Conservation (phyloP, 2,329 filamentous ascomycete genomes). For the Fusarium cicatricum region DNA sequence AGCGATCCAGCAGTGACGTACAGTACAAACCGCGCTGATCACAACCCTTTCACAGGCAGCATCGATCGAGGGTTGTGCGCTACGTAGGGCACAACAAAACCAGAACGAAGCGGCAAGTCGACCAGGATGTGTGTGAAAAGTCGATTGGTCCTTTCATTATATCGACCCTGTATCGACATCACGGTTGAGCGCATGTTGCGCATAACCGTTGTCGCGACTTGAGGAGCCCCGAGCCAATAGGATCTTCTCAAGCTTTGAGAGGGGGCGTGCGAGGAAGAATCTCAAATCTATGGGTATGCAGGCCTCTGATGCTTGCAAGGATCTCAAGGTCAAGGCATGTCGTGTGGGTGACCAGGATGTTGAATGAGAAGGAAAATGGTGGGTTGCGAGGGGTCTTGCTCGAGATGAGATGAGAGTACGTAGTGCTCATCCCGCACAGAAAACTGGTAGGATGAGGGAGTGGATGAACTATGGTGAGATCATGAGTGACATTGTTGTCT, state of each 20-base stretch:
- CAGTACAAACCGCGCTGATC: conserved; percentile 21
- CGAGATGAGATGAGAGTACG: conserved; percentile 33
- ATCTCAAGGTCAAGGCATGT: conserved; percentile 30
- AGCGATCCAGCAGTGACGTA: conserved; percentile 18
- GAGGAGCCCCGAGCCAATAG: conserved; percentile 51
- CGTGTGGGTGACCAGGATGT: conserved; percentile 24
- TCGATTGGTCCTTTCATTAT: conserved; percentile 55
- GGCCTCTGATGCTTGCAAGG: conserved; percentile 24
- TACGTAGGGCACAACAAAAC: conserved; percentile 25
- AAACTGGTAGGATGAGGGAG: conserved; percentile 16
- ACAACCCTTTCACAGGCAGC: conserved; percentile 7
- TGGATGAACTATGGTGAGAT: conserved; percentile 36
- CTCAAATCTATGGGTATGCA: conserved; percentile 8
- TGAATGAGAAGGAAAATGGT: conserved; percentile 13
- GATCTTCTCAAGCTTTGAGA: conserved; percentile 25
- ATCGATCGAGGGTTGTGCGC: conserved; percentile 24
- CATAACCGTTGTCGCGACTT: conserved; percentile 60
- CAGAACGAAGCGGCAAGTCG: conserved; percentile 12
- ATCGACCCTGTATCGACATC: conserved; percentile 55
- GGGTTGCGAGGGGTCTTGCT: conserved; percentile 9
- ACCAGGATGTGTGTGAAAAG: conserved; percentile 47
- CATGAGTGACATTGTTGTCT: conserved; percentile 37
- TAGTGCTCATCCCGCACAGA: not conserved
- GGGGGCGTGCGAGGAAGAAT: conserved; percentile 25
- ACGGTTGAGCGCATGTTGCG: conserved; percentile 63